Conservation (phyloP, 2,329 filamentous ascomycete species). For the Helicocarpus griseus region DNA sequence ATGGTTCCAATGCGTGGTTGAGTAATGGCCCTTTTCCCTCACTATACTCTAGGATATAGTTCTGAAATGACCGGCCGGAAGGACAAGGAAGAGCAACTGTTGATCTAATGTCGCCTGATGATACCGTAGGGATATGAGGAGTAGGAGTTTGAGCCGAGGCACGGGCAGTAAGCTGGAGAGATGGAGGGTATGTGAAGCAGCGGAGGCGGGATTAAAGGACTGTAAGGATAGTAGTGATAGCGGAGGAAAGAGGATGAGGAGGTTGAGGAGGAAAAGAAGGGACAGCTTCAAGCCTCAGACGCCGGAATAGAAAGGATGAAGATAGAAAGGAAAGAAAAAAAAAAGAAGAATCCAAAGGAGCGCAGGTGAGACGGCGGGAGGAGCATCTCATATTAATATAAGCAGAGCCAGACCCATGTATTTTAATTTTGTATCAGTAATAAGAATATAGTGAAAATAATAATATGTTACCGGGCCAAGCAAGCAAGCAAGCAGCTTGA, state of each 20-base stretch:
- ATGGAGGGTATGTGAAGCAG: conserved; percentile 11
- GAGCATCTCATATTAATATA: conserved; percentile 21
- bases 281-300: conserved; percentile 12
- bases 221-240: conserved; percentile 1
- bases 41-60: no score
- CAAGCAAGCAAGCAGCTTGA: no score
- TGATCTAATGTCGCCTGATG: neutral
- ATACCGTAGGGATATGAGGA: neutral
- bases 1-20: no score
- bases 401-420: neutral
- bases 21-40: no score
- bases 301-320: conserved; percentile 10
- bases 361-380: conserved; percentile 20
- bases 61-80: no score
- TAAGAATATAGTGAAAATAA: neutral
- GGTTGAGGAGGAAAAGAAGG: conserved; percentile 9
- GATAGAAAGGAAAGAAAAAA: conserved; percentile 10
- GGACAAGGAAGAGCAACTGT: neutral
- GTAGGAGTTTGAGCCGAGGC: conserved; percentile 16
- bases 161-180: conserved; percentile 11
- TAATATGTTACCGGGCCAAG: neutral
- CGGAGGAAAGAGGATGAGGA: conserved; percentile 6
- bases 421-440: neutral
- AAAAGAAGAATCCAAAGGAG: conserved; percentile 21
- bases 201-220: conserved; percentile 3